These are phyloP conservation scores for Botrytis fragariae DNA, from an alignment of 2,329 filamentous ascomycete species.

Conservation along the genomic window DNA sequence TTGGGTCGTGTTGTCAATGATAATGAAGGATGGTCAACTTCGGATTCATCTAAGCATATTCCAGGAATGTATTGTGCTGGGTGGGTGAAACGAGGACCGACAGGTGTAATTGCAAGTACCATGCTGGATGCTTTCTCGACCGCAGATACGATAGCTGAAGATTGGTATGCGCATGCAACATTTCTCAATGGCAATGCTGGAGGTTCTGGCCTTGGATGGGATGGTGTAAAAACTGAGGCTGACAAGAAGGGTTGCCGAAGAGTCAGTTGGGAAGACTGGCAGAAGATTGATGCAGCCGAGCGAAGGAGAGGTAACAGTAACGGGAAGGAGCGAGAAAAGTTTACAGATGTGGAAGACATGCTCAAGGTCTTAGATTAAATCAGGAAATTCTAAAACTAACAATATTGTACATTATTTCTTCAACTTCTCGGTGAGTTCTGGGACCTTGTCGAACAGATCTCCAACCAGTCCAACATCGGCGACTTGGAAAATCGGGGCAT, in stretches of 20 bases:
- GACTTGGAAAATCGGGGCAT: constrained; percentile 97
- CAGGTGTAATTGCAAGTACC: constrained; percentile 91
- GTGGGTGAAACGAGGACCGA: constrained; percentile 94
- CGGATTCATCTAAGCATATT: constrained; percentile 38
- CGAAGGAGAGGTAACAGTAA: constrained; percentile 58
- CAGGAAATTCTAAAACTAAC: constrained; percentile 22
- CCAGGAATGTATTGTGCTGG: constrained; percentile 88
- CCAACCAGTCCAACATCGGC: constrained; percentile 94
- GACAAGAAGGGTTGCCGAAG: constrained; percentile 54
- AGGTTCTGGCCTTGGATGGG: constrained; percentile 64
- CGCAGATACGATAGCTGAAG: constrained; percentile 76
- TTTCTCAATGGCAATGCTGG: constrained; percentile 48
- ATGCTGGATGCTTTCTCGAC: constrained; percentile 94
- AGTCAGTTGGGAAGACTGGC: constrained; percentile 84
- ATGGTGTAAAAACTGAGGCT: constrained; percentile 64
- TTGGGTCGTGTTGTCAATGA: constrained; percentile 63
- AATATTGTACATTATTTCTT: constrained; percentile 47
- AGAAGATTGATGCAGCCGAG: constrained; percentile 78
- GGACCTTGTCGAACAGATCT: constrained; percentile 92
- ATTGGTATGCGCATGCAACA: constrained; percentile 57
- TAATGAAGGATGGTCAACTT: constrained; percentile 22
- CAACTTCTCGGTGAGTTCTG: constrained; percentile 93
- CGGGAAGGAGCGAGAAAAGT: constrained; percentile 79
- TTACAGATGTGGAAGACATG: constrained; percentile 58
- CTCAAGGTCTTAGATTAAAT: constrained; percentile 48